Base-by-base conservation (phyloP, 164 flowering plant genomes). In the Piper longum region DNA sequence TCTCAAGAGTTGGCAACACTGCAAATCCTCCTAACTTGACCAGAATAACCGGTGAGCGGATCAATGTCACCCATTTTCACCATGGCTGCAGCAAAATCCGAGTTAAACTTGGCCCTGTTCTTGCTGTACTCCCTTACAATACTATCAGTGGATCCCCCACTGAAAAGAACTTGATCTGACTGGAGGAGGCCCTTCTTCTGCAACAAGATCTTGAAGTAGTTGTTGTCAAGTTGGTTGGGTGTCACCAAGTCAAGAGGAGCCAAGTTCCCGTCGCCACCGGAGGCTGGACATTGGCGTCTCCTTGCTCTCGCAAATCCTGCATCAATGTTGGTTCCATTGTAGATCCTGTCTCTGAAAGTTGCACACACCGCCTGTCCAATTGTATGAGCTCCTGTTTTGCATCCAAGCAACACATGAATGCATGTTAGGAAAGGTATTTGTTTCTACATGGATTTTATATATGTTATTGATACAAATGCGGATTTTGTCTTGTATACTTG, bases 231-330 rank as follows among this genome's bases (percentile, higher is more conserved):
- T 1, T 73, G 54, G 52, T 57, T 74, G 11, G 82, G 80, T 78
- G 64, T 78, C 85, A 78, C 78, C 66, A 79, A 52, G 67, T 83
- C 87, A 0, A 81, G 75, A 0, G 85, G 69, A 3, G 83, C 83
- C 64, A 79, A 55, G 16, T 72, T 78, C 3, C 60, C 41, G 36
- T 74, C 68, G 0, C 72, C 81, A 5, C 67, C 48, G 5, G n/a
- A 54, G 4, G 43, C 44, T n/a, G 83, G 86, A 52, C 83, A 82
- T 0, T 54, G 5, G n/a, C 75, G 71, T 16, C 64, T 59, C 4
- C 79, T 67, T 0, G 72, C 73, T 68, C 67, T 65, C 1, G 76
- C 77, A 18, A 81, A 83, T n/a, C 71, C 72, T 44, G 73, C 72
- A 62, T 83, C 81, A 16, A 83, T 79, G 65, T 77, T 64, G 26